phyloP scores from a whole-genome alignment of 768 basidiomycete genomes.

The Russula ochroleuca region DNA sequence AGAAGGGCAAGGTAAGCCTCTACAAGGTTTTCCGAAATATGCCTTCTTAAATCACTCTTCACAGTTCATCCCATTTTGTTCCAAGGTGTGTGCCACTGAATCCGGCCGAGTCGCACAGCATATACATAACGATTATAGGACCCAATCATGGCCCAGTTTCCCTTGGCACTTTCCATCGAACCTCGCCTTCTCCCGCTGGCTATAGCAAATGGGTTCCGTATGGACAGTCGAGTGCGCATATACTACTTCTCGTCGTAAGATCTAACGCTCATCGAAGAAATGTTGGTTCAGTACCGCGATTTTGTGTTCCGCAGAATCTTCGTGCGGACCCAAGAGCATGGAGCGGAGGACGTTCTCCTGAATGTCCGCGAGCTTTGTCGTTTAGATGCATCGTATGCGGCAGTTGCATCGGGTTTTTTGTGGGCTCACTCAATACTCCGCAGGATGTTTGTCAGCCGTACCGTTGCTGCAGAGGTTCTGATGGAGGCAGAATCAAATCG shows the following conservation, averaged over 20 bases:
- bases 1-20: constrained; percentile 59
- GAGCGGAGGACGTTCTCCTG: constrained; percentile 57
- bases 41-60: background rate
- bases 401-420: constrained; percentile 12
- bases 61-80: constrained; percentile 76
- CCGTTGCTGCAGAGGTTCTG: constrained; percentile 78
- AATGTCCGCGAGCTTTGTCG: constrained; percentile 71
- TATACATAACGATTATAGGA: constrained; percentile 43
- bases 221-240: constrained; percentile 65
- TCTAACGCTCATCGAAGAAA: background rate
- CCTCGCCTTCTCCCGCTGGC: constrained; percentile 70
- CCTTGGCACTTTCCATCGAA: constrained; percentile 71
- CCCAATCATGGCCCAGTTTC: constrained; percentile 72
- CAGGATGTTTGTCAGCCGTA: constrained; percentile 80
- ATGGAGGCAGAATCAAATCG: constrained; percentile 77
- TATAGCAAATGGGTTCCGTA: constrained; percentile 65
- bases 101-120: background rate
- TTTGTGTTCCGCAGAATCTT: constrained; percentile 89
- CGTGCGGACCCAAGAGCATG: constrained; percentile 55
- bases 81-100: constrained; percentile 45
- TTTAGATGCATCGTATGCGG: constrained; percentile 58
- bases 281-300: constrained; percentile 58
- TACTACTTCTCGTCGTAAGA: background rate
- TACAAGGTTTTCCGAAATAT: constrained; percentile 17
- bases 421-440: constrained; percentile 2